Evolutionary conservation across 2,329 filamentous ascomycete genomes (phyloP).

Genomic region (Ophiocordyceps unilateralis): DNA sequence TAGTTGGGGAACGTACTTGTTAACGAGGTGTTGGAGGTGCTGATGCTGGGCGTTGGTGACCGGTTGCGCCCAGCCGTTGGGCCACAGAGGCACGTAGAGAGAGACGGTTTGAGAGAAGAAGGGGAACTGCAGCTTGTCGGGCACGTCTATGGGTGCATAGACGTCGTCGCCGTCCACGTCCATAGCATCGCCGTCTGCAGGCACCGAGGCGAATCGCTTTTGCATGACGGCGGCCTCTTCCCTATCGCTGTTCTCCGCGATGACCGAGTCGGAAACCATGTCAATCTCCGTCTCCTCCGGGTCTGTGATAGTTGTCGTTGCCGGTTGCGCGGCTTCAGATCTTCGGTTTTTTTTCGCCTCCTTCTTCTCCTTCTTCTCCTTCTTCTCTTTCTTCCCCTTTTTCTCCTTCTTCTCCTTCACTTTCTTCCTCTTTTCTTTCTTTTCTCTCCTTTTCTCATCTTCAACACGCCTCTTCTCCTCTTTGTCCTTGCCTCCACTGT

Average conservation of each 20-base stretch:
- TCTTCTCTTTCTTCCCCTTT: not conserved
- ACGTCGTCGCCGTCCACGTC: conserved; percentile 20
- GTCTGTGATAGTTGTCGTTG: not conserved
- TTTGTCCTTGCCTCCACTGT: not conserved
- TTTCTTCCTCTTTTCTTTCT: conserved; percentile 11
- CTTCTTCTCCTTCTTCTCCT: conserved; percentile 1
- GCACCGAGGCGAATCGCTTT: conserved; percentile 9
- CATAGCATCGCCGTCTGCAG: conserved; percentile 16
- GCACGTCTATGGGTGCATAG: conserved; percentile 20
- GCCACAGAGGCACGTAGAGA: conserved; percentile 61
- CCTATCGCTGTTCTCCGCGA: not conserved
- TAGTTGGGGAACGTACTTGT: conserved; percentile 59
- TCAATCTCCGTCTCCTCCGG: not conserved
- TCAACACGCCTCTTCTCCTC: not conserved
- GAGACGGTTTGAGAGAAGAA: conserved; percentile 69
- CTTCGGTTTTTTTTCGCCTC: conserved; percentile 3
- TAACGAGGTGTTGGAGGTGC: conserved; percentile 56
- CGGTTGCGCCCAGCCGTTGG: conserved; percentile 50
- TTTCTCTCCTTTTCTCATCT: not conserved
- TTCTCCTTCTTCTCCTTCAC: conserved; percentile 6
- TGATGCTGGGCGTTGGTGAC: conserved; percentile 56
- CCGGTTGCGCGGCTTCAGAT: not conserved
- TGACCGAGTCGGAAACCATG: not conserved
- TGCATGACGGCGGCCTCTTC: conserved; percentile 7
- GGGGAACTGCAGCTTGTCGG: conserved; percentile 36